Conservation (phyloP, 73 alveolate genomes). For the Durusdinium trenchii region DNA sequence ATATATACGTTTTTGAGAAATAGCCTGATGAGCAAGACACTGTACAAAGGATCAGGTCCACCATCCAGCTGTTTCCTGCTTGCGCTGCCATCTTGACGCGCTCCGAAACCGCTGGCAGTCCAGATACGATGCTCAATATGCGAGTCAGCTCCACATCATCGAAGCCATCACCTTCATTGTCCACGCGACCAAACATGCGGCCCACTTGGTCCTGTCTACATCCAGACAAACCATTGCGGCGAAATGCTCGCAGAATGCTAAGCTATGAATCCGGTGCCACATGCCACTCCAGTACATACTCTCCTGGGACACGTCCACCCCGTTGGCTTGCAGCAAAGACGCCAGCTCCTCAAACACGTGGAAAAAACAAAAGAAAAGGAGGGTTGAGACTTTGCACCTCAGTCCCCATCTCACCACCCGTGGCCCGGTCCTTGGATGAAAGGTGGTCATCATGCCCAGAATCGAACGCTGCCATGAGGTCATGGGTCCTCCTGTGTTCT, state of each 20-base stretch:
- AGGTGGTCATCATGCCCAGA: constrained; percentile 75
- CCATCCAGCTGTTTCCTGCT: constrained; percentile 66
- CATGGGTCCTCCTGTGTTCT: constrained; percentile 60
- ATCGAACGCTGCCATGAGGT: constrained; percentile 88
- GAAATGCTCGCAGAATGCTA: not conserved
- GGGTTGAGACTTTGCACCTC: not conserved
- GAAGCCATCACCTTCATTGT: constrained; percentile 88
- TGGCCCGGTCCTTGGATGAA: constrained; percentile 41
- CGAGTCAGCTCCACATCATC: constrained; percentile 82
- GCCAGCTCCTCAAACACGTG: constrained; percentile 59
- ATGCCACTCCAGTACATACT: not conserved
- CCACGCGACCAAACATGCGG: constrained; percentile 85
- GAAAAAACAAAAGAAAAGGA: not conserved
- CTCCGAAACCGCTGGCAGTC: constrained; percentile 83
- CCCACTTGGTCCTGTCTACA: constrained; percentile 72
- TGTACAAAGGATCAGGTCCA: constrained; percentile 45
- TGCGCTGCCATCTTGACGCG: constrained; percentile 22
- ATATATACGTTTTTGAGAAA: no score
- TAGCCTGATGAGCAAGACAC: constrained; percentile 20
- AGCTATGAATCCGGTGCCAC: no score
- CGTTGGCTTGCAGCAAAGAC: constrained; percentile 58
- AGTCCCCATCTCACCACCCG: not conserved
- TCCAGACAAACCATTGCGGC: not conserved
- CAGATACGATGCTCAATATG: constrained; percentile 67
- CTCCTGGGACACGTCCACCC: constrained; percentile 88